These are phyloP conservation scores for Murraya paniculata DNA, from an alignment of 345 rosid genomes.

Conservation along the genomic window DNA sequence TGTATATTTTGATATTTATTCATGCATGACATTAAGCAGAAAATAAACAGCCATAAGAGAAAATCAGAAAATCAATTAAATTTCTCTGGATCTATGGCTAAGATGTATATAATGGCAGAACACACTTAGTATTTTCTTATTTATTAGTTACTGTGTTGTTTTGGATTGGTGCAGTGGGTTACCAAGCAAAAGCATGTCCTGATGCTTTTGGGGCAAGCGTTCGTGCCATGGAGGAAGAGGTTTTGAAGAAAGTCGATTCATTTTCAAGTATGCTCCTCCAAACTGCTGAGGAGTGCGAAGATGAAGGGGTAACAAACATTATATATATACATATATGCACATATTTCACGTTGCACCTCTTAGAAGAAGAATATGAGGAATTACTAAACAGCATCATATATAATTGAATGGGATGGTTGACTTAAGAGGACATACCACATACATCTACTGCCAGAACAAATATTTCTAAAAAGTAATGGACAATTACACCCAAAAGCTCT, in stretches of 20 bases:
- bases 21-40: background rate
- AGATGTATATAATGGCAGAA: background rate
- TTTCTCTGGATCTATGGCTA: background rate
- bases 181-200: slow-evolving; percentile 28
- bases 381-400: background rate
- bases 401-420: background rate
- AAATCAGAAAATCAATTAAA: background rate
- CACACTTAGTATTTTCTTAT: background rate
- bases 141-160: background rate
- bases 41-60: background rate
- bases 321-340: background rate
- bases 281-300: slow-evolving; percentile 44
- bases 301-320: slow-evolving; percentile 38
- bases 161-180: slow-evolving; percentile 51
- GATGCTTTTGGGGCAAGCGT: slow-evolving; percentile 36
- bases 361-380: background rate
- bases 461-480: background rate
- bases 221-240: slow-evolving; percentile 51
- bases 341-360: background rate
- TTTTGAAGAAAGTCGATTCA: slow-evolving; percentile 34
- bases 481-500: background rate
- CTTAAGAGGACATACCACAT: background rate
- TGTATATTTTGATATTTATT: background rate
- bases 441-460: background rate
- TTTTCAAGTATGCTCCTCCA: slow-evolving; percentile 40